A percentile compares a stretch with the other conserved stretches of the same genome.
Conservation (phyloP, 2,329 filamentous ascomycete species). For the Botrytis aclada region DNA sequence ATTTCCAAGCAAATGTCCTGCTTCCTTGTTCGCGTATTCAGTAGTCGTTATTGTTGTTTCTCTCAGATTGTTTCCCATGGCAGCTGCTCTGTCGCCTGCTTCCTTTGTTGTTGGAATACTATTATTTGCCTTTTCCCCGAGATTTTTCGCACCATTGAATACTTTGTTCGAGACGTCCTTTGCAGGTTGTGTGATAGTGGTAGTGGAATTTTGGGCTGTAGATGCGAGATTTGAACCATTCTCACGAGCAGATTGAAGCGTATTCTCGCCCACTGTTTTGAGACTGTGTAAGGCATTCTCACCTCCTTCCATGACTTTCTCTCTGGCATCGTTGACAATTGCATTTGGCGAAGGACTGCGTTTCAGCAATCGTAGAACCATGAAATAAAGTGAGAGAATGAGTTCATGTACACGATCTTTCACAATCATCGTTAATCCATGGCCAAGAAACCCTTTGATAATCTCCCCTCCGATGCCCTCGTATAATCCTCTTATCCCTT, state of each 20-base stretch:
- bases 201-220: background rate
- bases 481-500: constrained; percentile 70
- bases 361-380: constrained; percentile 50
- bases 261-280: background rate
- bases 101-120: background rate
- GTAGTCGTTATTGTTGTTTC: constrained; percentile 23
- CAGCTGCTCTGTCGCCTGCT: constrained; percentile 9
- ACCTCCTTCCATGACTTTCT: constrained; percentile 27
- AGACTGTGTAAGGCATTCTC: constrained; percentile 18
- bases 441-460: constrained; percentile 78
- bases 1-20: constrained; percentile 35
- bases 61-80: constrained; percentile 21
- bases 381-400: constrained; percentile 70
- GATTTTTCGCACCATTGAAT: background rate
- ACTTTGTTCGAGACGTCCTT: background rate
- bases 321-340: constrained; percentile 39
- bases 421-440: constrained; percentile 82
- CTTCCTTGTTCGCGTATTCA: constrained; percentile 29
- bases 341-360: constrained; percentile 45
- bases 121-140: background rate
- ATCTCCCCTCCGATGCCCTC: constrained; percentile 74
- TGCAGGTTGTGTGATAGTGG: background rate
- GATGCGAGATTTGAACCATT: background rate
- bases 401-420: constrained; percentile 74
- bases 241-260: background rate